Evolutionary conservation across 768 basidiomycete genomes (phyloP).

Genomic region (Suillus subalutaceus): DNA sequence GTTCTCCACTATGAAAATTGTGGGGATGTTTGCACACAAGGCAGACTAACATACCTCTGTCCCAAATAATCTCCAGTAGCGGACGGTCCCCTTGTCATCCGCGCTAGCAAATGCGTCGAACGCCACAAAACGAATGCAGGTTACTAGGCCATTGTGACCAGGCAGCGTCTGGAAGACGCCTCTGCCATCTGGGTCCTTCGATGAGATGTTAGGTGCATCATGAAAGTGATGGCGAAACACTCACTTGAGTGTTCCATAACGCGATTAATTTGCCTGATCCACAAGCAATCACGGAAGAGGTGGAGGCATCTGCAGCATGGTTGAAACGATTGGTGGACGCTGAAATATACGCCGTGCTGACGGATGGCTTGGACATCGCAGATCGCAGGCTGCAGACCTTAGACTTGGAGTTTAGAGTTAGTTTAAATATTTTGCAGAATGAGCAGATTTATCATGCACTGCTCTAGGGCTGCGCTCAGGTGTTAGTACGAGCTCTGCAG

Average conservation of each 20-base stretch:
- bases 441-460: not conserved
- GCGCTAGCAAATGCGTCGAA: conserved; percentile 62
- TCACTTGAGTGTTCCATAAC: conserved; percentile 59
- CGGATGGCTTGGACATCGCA: conserved; percentile 3
- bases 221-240: conserved; percentile 19
- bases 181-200: conserved; percentile 48
- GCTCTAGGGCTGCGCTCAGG: not conserved
- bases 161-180: conserved; percentile 73
- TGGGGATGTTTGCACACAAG: conserved; percentile 17
- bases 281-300: conserved; percentile 50
- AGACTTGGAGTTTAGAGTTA: not conserved
- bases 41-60: conserved; percentile 26
- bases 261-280: conserved; percentile 59
- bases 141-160: conserved; percentile 75
- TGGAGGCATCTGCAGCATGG: conserved; percentile 40
- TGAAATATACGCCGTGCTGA: conserved; percentile 44
- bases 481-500: not conserved
- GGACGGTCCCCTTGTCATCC: conserved; percentile 73
- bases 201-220: conserved; percentile 12
- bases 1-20: conserved; percentile 56
- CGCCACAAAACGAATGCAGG: conserved; percentile 70
- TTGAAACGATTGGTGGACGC: conserved; percentile 51
- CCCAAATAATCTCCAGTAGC: conserved; percentile 56
- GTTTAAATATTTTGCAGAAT: not conserved
- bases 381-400: not conserved